These are phyloP conservation scores for Fusarium siculi DNA, from an alignment of 2,329 filamentous ascomycete species.

Conservation along the genomic window DNA sequence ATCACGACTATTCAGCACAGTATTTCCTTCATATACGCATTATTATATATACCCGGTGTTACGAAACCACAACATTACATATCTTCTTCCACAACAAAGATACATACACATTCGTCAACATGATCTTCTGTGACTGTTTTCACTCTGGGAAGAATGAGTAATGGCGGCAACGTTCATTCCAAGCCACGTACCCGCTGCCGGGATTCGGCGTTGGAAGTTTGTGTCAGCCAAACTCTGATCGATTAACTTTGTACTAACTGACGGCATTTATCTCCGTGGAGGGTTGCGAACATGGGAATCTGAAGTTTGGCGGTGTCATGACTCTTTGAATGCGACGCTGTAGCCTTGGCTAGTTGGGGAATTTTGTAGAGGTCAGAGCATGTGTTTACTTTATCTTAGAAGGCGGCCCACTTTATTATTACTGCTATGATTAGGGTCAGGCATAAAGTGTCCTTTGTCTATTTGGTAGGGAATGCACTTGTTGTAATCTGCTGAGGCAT, in stretches of 20 bases:
- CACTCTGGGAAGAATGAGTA: rapidly evolving
- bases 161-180: background rate
- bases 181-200: slow-evolving; percentile 2
- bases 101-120: rapidly evolving
- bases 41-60: slow-evolving; percentile 31
- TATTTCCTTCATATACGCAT: background rate
- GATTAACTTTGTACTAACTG: background rate
- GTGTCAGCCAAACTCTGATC: background rate
- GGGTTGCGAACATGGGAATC: background rate
- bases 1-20: background rate
- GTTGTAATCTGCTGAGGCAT: too few species aligned
- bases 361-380: background rate
- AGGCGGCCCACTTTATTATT: background rate
- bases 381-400: background rate
- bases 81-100: rapidly evolving
- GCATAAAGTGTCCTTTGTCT: background rate
- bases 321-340: background rate
- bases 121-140: rapidly evolving
- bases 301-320: background rate
- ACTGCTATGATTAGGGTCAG: rapidly evolving
- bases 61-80: background rate
- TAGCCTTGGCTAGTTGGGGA: background rate
- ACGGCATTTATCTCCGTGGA: background rate
- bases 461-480: too few species aligned
- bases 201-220: background rate